Percentiles rank a stretch among this genome's conserved stretches.
Evolutionary conservation across 1,284 basidiomycete genomes (phyloP).

Genomic region (Tilletia caries): DNA sequence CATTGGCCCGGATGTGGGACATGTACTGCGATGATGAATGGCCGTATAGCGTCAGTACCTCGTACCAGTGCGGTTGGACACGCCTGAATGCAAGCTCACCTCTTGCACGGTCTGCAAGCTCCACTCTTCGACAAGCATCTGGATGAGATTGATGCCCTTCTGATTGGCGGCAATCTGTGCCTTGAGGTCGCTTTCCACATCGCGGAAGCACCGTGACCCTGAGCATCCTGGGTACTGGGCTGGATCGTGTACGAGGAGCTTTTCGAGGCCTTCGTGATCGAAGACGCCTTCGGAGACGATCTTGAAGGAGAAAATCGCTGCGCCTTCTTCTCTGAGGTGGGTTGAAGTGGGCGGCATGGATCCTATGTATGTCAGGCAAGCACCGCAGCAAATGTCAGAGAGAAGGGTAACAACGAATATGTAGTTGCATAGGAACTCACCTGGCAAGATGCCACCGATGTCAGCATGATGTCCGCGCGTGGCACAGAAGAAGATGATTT

Average conservation of each 20-base stretch:
- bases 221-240: conserved; percentile 64
- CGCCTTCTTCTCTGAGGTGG: conserved; percentile 88
- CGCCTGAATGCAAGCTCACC: conserved; percentile 7
- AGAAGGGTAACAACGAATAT: not conserved
- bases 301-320: conserved; percentile 87
- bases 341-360: conserved; percentile 93
- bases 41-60: not conserved
- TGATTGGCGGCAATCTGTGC: conserved; percentile 95
- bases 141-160: conserved; percentile 65
- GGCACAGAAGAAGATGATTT: conserved; percentile 88
- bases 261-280: conserved; percentile 69
- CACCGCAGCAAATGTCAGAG: not conserved
- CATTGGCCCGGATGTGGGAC: conserved; percentile 72
- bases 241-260: conserved; percentile 80
- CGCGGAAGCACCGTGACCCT: conserved; percentile 61
- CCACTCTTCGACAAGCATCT: conserved; percentile 77
- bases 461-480: conserved; percentile 74
- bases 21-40: conserved; percentile 28
- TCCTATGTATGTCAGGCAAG: conserved; percentile 18
- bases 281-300: conserved; percentile 80
- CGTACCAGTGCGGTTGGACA: no score
- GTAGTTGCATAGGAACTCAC: no score
- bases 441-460: conserved; percentile 68
- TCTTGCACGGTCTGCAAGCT: conserved; percentile 75
- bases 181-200: conserved; percentile 87